Evolutionary conservation across 352 stramenopile genomes (phyloP).

Genomic region (Aphanomyces euteiches): DNA sequence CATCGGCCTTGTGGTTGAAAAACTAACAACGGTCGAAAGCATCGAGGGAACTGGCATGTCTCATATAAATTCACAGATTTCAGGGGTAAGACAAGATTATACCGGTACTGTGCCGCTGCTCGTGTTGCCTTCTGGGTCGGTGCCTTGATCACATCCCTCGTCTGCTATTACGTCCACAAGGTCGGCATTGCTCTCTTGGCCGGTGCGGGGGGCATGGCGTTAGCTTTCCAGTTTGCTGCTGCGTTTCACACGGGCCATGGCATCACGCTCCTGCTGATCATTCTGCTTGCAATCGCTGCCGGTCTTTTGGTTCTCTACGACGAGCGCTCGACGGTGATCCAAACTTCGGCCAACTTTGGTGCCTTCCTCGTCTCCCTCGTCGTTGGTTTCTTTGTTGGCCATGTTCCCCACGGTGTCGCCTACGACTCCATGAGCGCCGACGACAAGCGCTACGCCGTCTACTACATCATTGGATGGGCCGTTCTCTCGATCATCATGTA

Average conservation of each 20-base stretch:
- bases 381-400: constrained; percentile 61
- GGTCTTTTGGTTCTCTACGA: constrained; percentile 51
- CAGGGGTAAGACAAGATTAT: no score
- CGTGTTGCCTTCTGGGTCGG: constrained; percentile 42
- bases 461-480: constrained; percentile 51
- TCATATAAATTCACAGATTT: no score
- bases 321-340: constrained; percentile 51
- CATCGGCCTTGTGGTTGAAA: background rate
- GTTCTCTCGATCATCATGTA: constrained; percentile 48
- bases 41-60: no score
- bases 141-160: constrained; percentile 35
- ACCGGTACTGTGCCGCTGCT: no score
- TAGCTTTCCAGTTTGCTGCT: constrained; percentile 37
- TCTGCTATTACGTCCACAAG: constrained; percentile 44
- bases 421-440: constrained; percentile 43
- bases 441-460: constrained; percentile 57
- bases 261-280: constrained; percentile 41
- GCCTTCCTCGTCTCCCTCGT: constrained; percentile 49
- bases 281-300: constrained; percentile 43
- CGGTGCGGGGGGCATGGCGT: constrained; percentile 37
- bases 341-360: constrained; percentile 54
- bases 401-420: constrained; percentile 55
- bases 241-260: background rate
- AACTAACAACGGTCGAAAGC: no score
- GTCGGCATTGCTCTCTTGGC: constrained; percentile 44